A percentile compares a stretch with the other conserved stretches of the same genome.
phyloP scores from a whole-genome alignment of 306 rosid genomes.

The Benincasa hispida region DNA sequence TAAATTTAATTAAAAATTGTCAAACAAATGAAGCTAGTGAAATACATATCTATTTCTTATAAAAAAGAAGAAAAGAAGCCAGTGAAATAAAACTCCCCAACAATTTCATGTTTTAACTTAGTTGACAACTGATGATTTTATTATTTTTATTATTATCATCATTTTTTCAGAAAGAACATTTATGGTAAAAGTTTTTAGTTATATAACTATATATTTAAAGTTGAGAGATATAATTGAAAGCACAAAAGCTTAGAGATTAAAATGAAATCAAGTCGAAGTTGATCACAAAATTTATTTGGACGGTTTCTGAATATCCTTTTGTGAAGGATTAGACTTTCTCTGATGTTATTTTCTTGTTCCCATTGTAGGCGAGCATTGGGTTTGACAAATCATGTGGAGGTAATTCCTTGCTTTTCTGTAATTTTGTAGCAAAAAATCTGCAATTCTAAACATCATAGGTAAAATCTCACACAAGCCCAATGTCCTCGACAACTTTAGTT shows the following conservation, averaged over 20 bases:
- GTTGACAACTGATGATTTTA: neutral
- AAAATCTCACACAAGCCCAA: neutral
- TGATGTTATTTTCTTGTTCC: neutral
- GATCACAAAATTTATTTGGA: neutral
- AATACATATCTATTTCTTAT: too few species aligned
- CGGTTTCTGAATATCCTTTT: neutral
- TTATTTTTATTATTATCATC: too few species aligned
- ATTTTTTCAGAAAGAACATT: neutral
- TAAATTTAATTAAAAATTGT: neutral
- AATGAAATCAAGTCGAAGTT: neutral
- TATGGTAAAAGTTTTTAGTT: neutral
- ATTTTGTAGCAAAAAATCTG: neutral
- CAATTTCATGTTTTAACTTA: neutral
- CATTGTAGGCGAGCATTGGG: neutral
- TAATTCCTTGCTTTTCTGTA: neutral
- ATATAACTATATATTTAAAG: neutral
- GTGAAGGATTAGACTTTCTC: neutral
- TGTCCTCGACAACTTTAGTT: neutral
- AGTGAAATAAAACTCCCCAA: neutral
- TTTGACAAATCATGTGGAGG: neutral
- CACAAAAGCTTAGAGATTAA: neutral
- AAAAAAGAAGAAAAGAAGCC: neutral
- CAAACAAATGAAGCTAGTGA: neutral
- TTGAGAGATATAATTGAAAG: neutral
- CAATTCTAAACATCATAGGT: neutral